phyloP scores from a whole-genome alignment of 73 alveolate species.

The Stentor roeselii region DNA sequence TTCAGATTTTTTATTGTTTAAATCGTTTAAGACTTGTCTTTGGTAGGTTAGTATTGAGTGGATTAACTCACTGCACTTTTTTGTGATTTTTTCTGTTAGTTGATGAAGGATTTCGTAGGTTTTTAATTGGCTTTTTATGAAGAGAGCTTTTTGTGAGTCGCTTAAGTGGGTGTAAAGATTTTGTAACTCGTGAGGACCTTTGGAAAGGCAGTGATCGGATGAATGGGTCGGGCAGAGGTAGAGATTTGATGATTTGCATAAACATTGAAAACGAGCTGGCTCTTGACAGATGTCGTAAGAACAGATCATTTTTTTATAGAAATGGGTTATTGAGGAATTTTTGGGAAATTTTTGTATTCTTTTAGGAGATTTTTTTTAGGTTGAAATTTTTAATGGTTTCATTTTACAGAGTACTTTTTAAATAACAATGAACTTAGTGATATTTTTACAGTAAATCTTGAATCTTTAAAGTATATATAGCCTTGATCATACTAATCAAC shows the following conservation, averaged over 20 bases:
- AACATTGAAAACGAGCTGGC: not conserved
- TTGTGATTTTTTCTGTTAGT: not conserved
- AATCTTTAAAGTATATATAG: too few relatives aligned
- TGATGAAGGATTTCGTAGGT: not conserved
- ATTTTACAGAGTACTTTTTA: too few relatives aligned
- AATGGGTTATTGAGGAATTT: too few relatives aligned
- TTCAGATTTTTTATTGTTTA: not conserved
- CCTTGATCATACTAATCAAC: too few relatives aligned
- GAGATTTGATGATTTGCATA: not conserved
- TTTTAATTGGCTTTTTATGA: not conserved
- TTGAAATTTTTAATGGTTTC: too few relatives aligned
- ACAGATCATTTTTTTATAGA: not conserved
- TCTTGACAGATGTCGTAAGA: not conserved
- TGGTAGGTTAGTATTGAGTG: not conserved
- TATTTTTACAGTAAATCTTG: too few relatives aligned
- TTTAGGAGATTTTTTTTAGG: too few relatives aligned
- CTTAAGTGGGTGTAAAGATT: not conserved
- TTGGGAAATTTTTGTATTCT: too few relatives aligned
- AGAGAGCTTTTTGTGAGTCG: not conserved
- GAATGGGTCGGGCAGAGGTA: not conserved
- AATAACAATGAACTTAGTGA: too few relatives aligned
- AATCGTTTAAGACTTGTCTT: too few relatives aligned
- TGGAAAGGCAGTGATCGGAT: not conserved
- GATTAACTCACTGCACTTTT: not conserved
- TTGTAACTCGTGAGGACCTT: not conserved